phyloP scores from a whole-genome alignment of 495 filamentous ascomycete genomes.

The Aspergillus incahuasiensis region DNA sequence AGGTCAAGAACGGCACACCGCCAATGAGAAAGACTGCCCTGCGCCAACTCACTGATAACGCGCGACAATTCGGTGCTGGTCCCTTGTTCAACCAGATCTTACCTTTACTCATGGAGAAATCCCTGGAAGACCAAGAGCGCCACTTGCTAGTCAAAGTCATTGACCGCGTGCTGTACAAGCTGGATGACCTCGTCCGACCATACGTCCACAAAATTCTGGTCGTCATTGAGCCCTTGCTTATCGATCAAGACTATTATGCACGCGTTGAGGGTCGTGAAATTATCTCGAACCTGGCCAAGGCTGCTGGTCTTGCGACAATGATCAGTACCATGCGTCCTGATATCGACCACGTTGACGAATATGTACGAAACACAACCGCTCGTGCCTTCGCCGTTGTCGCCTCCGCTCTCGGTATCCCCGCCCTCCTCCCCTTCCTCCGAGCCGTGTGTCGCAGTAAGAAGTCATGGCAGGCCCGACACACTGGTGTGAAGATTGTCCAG shows the following conservation, averaged over 20 bases:
- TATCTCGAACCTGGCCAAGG: constrained; percentile 95
- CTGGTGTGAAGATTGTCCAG: constrained; percentile 98
- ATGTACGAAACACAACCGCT: constrained; percentile 98
- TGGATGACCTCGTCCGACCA: constrained; percentile 93
- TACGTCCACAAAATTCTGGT: constrained; percentile 98
- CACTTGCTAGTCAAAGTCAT: constrained; percentile 99
- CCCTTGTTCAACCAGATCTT: constrained; percentile 97
- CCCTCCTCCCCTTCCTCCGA: constrained; percentile 88
- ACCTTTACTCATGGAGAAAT: constrained; percentile 97
- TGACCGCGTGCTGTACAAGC: constrained; percentile 96
- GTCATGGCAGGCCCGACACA: constrained; percentile 97
- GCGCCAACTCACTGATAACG: constrained; percentile 95
- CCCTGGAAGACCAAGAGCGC: constrained; percentile 95
- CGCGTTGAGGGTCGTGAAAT: constrained; percentile 98
- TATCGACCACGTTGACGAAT: constrained; percentile 98
- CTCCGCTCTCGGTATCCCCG: constrained; percentile 92
- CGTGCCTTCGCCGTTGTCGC: constrained; percentile 97
- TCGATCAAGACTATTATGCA: constrained; percentile 99
- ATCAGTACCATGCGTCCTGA: constrained; percentile 98
- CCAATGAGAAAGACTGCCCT: constrained; percentile 99
- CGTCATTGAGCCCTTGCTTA: constrained; percentile 96
- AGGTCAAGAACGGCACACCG: constrained; percentile 99
- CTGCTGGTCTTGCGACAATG: constrained; percentile 97
- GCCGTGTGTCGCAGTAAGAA: constrained; percentile 97
- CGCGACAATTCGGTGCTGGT: constrained; percentile 91